A percentile compares a stretch with the other conserved stretches of the same genome.
phyloP scores from a whole-genome alignment of 441 rosid species.

The Pelargonium australe region DNA sequence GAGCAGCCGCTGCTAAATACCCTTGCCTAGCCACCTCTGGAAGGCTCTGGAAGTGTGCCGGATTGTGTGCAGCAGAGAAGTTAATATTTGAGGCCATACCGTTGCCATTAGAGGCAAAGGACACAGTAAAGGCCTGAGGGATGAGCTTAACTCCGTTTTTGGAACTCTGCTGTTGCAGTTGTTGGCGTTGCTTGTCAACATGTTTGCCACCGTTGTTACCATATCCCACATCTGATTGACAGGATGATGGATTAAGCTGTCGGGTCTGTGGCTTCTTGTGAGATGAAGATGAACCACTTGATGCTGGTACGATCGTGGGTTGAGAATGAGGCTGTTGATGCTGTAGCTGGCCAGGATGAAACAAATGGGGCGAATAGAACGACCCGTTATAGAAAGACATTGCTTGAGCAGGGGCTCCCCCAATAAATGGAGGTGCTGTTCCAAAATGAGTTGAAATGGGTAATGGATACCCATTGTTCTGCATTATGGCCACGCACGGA shows the following conservation, averaged over 20 bases:
- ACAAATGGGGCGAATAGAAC: conserved; percentile 7
- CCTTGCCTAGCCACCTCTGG: conserved; percentile 24
- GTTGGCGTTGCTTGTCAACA: conserved; percentile 2
- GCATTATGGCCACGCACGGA: not conserved
- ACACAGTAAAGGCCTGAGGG: conserved; percentile 32
- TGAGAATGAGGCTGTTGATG: not conserved
- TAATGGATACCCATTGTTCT: conserved; percentile 34
- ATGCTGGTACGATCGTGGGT: not conserved
- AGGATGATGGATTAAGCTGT: no score
- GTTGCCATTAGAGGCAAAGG: conserved; percentile 30
- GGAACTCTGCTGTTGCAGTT: conserved; percentile 6
- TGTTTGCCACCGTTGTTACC: not conserved
- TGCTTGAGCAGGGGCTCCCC: conserved; percentile 19
- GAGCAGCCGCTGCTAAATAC: conserved; percentile 31
- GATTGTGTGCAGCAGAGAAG: conserved; percentile 28
- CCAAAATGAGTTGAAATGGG: conserved; percentile 30
- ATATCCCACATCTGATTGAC: no score
- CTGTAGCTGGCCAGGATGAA: not conserved
- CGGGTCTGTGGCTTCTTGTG: not conserved
- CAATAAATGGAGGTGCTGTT: conserved; percentile 7
- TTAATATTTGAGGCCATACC: conserved; percentile 27
- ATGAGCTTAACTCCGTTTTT: conserved; percentile 28
- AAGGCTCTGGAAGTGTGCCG: conserved; percentile 13
- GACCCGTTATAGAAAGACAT: conserved; percentile 40
- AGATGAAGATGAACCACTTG: not conserved